A percentile compares a stretch with the other conserved stretches of the same genome.
Evolutionary conservation across 441 rosid species (phyloP).

Genomic region (Gossypium schwendimanii): DNA sequence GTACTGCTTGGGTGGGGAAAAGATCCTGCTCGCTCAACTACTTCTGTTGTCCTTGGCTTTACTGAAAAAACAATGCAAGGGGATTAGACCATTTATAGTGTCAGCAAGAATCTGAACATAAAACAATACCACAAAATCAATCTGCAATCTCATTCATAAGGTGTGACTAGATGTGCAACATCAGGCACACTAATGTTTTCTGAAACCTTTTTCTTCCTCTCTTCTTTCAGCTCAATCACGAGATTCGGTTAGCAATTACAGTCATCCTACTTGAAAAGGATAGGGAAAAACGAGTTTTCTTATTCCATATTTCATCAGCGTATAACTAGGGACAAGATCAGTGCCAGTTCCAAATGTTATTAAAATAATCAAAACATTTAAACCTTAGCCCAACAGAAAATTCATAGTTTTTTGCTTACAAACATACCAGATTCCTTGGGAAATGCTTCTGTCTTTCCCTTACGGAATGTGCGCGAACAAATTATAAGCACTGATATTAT

Average conservation of each 20-base stretch:
- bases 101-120: neutral
- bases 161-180: neutral
- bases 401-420: conserved; percentile 13
- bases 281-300: neutral
- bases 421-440: conserved; percentile 55
- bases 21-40: conserved; percentile 45
- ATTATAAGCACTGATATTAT: conserved; percentile 50
- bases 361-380: neutral
- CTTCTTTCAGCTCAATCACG: neutral
- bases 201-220: neutral
- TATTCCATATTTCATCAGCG: neutral
- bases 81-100: neutral
- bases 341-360: neutral
- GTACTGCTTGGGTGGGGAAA: conserved; percentile 81
- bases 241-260: neutral
- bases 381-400: conserved; percentile 12
- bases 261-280: neutral
- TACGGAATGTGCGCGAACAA: conserved; percentile 50
- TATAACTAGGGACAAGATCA: neutral
- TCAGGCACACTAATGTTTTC: neutral
- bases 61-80: conserved; percentile 28
- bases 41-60: conserved; percentile 48
- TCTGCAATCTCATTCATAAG: neutral
- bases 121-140: neutral
- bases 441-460: conserved; percentile 46